Base-by-base conservation (phyloP, 2,329 filamentous ascomycete genomes). In the Penicillium sp. region DNA sequence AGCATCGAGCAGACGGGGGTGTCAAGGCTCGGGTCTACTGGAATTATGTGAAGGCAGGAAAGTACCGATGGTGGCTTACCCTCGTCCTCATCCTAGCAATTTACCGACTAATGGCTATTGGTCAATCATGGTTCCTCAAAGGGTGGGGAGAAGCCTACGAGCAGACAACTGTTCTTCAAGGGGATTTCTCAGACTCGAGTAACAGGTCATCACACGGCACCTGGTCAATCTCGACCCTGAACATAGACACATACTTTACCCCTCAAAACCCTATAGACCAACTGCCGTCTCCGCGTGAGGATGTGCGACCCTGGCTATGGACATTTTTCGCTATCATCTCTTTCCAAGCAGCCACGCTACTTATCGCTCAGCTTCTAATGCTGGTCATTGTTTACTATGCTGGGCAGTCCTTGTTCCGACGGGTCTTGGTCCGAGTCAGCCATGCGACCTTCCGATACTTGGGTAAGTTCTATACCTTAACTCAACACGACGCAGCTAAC, bases 401-500 rank as follows among this genome's bases (percentile, higher is more conserved):
- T 0, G 90, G 90, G 0, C 89, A 88, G 65, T 78, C 81, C 7
- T 83, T 97, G 49, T 96, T 96, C 74, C 80, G 79, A 60, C 81
- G 85, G 39, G 89, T 91, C 21, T 85, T 96, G 75, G 77, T 82
- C 1, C 84, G 83, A 51, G 90, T 96, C 49, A 89, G 88, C 69
- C 84, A 86, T 66, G 90, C 92, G 0, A 93, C 88, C 0, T 96
- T 97, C 76, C 86, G 91, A 1, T 97, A 93, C 73, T 94, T 96
- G 42, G 55, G 54, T 56, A 52, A 45, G 54, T 45, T 27, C 10
- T 19, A 12, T 25, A 6, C 12, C 7, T 19, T 31, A 25, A 23
- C 29, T 29, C 15, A 21, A 25, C n/a, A 27, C 6, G 3, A 38
- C 5, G 15, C 3, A 31, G 19, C 41, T 56, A 41, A 56, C 6